Evolutionary conservation across 495 filamentous ascomycete species (phyloP), one percentile per base, ranked within the genome.

Genomic region (Aspergillus taichungensis): DNA sequence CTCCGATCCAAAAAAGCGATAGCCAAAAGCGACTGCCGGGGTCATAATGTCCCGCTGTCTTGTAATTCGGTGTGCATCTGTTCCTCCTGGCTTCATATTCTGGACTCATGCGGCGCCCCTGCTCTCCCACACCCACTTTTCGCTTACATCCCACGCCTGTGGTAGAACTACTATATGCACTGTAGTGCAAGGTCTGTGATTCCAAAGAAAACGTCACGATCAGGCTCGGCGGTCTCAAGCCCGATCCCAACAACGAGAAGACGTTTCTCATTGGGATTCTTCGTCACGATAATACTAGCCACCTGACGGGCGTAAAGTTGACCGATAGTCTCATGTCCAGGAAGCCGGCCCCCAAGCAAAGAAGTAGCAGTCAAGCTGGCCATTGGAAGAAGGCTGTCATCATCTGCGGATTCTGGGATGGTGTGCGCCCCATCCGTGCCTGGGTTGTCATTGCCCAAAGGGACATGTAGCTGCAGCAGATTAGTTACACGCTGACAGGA

Each of bases 241-340:
- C 92, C 92, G 29, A 96, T 61, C 0, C 90, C 92, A 12, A 96
- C 66, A 3, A 97, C 73, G 8, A 98, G 64, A 39, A 85, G 79
- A 42, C 92, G 76, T 52, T 74, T 80, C 62, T 98, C 92, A 13
- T 84, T 71, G 4, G 85, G 81, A 42, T 85, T 71, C 50, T 79
- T 81, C 42, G 78, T 78, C 30, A 78, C 66, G 47, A 98, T 77
- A 9, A 80, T 77, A 54, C 79, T 91, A 6, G 84, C 92, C 47
- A 96, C 86, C 56, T 95, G 89, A 40, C 85, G 84, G 32, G 88
- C 88, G 59, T 88, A 81, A 5, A 95, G 76, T 66, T 96, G 92
- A 24, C 86, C 91, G 12, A 91, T 55, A 0, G 84, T 85, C 51
- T 95, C 88, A 32, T 90, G 75, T 39, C 86, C 83, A 46, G 84